Conservation (phyloP, 495 filamentous ascomycete species). For the Pseudotulostoma volvatum region DNA sequence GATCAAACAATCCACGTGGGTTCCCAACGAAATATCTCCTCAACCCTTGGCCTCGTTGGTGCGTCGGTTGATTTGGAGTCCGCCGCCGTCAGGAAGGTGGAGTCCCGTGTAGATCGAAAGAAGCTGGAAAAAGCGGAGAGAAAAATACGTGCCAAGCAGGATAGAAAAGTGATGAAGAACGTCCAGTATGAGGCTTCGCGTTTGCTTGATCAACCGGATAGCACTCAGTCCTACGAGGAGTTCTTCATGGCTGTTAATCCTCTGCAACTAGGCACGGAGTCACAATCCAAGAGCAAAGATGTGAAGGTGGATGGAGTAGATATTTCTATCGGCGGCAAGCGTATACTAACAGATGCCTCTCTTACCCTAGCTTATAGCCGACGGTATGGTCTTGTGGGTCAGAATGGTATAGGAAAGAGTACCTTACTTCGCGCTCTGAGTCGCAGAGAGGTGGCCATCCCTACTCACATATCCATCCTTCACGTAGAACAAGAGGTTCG, state of each 20-base stretch:
- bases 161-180: slow-evolving; percentile 93
- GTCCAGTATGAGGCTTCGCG: slow-evolving; percentile 94
- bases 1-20: slow-evolving; percentile 94
- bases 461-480: slow-evolving; percentile 93
- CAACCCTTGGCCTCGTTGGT: slow-evolving; percentile 75
- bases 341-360: slow-evolving; percentile 79
- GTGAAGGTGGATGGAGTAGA: slow-evolving; percentile 96
- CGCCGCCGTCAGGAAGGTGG: slow-evolving; percentile 77
- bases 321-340: slow-evolving; percentile 72
- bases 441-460: slow-evolving; percentile 83
- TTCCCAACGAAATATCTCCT: slow-evolving; percentile 85
- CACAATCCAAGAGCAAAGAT: slow-evolving; percentile 82
- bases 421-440: slow-evolving; percentile 84
- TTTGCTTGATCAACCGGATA: slow-evolving; percentile 65
- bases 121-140: slow-evolving; percentile 98
- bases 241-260: slow-evolving; percentile 99
- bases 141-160: slow-evolving; percentile 97
- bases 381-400: slow-evolving; percentile 91
- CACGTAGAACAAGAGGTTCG: slow-evolving; percentile 95
- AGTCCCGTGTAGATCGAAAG: slow-evolving; percentile 94
- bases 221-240: slow-evolving; percentile 92
- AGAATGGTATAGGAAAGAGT: slow-evolving; percentile 99
- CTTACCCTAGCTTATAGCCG: slow-evolving; percentile 85
- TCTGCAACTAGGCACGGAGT: slow-evolving; percentile 65
- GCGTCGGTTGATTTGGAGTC: slow-evolving; percentile 84